A percentile compares a stretch with the other conserved stretches of the same genome.
Conservation (phyloP, 139 green algal genomes). For the Bryopsis sp. region DNA sequence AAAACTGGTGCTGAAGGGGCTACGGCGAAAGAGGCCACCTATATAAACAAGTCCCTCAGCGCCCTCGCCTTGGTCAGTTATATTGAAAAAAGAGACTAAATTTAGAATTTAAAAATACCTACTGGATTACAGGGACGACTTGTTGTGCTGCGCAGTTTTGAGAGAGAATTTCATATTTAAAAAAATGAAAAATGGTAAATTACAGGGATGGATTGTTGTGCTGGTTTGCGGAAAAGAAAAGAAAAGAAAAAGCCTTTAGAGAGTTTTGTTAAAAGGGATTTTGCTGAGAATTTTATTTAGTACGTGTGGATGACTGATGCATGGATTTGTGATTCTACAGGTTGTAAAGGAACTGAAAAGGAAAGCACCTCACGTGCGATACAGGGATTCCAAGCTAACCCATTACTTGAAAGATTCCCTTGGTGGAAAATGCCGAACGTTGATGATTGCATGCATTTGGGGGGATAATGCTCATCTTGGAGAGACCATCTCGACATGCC, state of each 20-base stretch:
- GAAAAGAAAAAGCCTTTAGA: too few relatives aligned
- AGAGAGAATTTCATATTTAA: too few relatives aligned
- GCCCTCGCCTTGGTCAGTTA: conserved; percentile 18
- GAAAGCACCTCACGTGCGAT: conserved; percentile 30
- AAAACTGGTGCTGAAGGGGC: conserved; percentile 18
- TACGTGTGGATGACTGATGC: neutral
- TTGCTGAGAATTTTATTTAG: too few relatives aligned
- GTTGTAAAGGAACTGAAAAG: conserved; percentile 28
- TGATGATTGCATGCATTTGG: conserved; percentile 34
- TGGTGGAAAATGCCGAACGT: conserved; percentile 13
- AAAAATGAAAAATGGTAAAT: too few relatives aligned
- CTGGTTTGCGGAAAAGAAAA: too few relatives aligned
- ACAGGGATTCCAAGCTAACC: conserved; percentile 32
- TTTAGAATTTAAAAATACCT: too few relatives aligned
- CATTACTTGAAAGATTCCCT: conserved; percentile 30
- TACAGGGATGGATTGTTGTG: too few relatives aligned
- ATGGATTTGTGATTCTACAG: conserved; percentile 16
- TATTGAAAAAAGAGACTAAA: too few relatives aligned
- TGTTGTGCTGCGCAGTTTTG: too few relatives aligned
- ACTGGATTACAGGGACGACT: too few relatives aligned
- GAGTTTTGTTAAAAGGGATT: too few relatives aligned
- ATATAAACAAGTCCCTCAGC: conserved; percentile 35
- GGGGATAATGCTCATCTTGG: conserved; percentile 24
- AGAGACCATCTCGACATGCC: conserved; percentile 33
- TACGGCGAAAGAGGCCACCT: conserved; percentile 29